These are phyloP conservation scores for Salvia sclarea DNA, from an alignment of 305 asterid genomes.

Conservation along the genomic window DNA sequence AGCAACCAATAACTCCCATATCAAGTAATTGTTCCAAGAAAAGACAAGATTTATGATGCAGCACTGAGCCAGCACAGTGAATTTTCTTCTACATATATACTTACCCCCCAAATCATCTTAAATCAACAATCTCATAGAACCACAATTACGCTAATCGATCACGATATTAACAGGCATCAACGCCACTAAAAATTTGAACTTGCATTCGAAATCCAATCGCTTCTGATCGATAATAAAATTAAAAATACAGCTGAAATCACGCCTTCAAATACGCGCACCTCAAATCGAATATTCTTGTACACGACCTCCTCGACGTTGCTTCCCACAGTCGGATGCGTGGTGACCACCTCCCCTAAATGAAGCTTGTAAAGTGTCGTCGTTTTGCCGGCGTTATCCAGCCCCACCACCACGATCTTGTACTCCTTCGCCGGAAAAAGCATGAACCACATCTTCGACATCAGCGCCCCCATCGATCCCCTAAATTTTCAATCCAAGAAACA, in stretches of 20 bases:
- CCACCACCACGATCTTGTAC: conserved; percentile 98
- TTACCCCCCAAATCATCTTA: not conserved
- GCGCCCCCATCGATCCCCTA: conserved; percentile 69
- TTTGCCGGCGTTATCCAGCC: conserved; percentile 96
- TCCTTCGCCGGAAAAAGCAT: conserved; percentile 94
- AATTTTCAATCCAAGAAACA: not conserved
- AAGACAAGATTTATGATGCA: not conserved
- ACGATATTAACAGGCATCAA: not conserved
- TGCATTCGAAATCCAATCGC: not conserved
- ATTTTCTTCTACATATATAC: not conserved
- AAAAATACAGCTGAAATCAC: not conserved
- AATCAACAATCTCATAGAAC: not conserved
- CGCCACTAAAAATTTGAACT: conserved; percentile 13
- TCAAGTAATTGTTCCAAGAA: not conserved
- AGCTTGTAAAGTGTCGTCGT: conserved; percentile 98
- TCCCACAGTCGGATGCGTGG: conserved; percentile 95
- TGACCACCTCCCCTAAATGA: conserved; percentile 89
- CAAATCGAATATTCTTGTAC: conserved; percentile 88
- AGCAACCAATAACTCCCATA: not conserved
- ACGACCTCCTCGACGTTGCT: conserved; percentile 98
- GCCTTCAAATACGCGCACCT: conserved; percentile 47
- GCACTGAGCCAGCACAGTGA: not conserved
- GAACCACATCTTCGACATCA: conserved; percentile 89
- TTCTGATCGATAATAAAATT: not conserved
- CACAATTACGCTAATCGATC: not conserved